Percentiles rank a stretch among this genome's conserved stretches.
phyloP scores from a whole-genome alignment of 2,329 filamentous ascomycete species.

The Sphaceloma murrayae region DNA sequence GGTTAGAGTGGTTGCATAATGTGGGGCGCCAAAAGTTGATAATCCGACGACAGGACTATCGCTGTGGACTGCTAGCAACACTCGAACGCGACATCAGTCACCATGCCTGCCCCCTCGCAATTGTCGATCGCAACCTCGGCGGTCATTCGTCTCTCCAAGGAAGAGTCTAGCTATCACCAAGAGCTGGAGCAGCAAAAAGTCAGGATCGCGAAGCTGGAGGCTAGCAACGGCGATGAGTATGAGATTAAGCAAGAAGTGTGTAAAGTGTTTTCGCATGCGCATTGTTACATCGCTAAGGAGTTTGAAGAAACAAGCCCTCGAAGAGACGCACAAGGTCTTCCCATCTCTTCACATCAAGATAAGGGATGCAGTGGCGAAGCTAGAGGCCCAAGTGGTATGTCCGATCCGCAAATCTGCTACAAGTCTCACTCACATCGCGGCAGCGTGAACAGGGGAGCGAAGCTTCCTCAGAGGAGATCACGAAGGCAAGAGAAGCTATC shows the following conservation, averaged over 20 bases:
- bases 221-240: conserved; percentile 49
- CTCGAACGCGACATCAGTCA: conserved; percentile 20
- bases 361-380: conserved; percentile 56
- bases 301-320: conserved; percentile 61
- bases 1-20: conserved; percentile 15
- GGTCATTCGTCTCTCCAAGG: conserved; percentile 77
- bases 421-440: conserved; percentile 18
- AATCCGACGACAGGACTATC: too few relatives aligned
- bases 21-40: background rate
- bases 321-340: conserved; percentile 80
- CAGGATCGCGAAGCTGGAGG: conserved; percentile 59
- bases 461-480: conserved; percentile 35
- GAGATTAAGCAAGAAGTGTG: conserved; percentile 78
- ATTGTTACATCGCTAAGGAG: background rate
- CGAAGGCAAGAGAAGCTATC: conserved; percentile 37
- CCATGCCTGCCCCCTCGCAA: conserved; percentile 67
- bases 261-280: conserved; percentile 7
- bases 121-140: conserved; percentile 72
- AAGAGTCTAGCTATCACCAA: conserved; percentile 81
- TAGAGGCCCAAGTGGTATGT: conserved; percentile 64
- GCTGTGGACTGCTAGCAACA: too few relatives aligned
- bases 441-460: conserved; percentile 33
- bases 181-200: conserved; percentile 68
- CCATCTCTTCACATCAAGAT: conserved; percentile 63
- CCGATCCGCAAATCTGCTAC: background rate